phyloP scores from a whole-genome alignment of 306 rosid species.

The Delonix regia region DNA sequence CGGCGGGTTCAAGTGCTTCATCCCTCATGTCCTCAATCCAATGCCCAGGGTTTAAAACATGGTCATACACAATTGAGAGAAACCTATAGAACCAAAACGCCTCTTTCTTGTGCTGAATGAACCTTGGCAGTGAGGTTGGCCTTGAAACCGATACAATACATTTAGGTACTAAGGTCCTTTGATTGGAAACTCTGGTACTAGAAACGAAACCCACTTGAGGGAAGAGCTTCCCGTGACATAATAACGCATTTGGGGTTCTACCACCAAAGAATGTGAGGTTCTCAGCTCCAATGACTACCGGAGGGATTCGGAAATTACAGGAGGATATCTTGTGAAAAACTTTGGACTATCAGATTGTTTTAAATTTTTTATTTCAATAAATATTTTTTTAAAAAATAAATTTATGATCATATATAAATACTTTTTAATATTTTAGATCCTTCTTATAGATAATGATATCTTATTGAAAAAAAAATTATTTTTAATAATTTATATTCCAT shows the following conservation, averaged over 20 bases:
- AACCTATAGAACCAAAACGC: constrained; percentile 96
- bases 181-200: constrained; percentile 40
- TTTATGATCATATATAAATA: too few species aligned
- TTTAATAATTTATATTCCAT: too few species aligned
- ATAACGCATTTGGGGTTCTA: constrained; percentile 53
- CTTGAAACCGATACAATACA: constrained; percentile 79
- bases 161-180: constrained; percentile 40
- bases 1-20: constrained; percentile 93
- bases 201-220: constrained; percentile 48
- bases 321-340: too few species aligned
- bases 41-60: constrained; percentile 86
- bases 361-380: too few species aligned
- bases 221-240: constrained; percentile 44
- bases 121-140: constrained; percentile 88
- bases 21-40: constrained; percentile 99
- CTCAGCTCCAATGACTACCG: constrained; percentile 62
- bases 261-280: constrained; percentile 51
- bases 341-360: too few species aligned
- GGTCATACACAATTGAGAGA: constrained; percentile 89
- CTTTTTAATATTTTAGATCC: too few species aligned
- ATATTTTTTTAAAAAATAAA: too few species aligned
- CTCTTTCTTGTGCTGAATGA: constrained; percentile 90
- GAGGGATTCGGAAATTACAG: too few species aligned
- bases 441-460: too few species aligned
- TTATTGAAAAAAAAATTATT: too few species aligned